Conservation (phyloP, 2,329 filamentous ascomycete species). For the Hawksworthiomyces lignivorus region DNA sequence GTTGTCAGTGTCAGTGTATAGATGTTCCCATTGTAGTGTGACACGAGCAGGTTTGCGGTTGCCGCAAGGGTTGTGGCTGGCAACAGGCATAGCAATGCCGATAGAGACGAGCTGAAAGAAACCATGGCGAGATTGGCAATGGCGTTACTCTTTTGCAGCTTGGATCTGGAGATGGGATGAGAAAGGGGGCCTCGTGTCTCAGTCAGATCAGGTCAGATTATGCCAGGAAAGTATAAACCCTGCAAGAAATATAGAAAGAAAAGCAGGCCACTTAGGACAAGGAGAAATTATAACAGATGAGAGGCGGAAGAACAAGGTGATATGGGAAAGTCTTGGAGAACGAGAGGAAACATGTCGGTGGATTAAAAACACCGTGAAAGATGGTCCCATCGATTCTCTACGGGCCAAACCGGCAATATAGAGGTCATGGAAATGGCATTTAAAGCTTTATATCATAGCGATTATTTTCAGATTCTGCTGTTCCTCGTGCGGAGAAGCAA, state of each 20-base stretch:
- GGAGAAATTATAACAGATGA: too few relatives aligned
- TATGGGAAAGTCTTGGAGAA: not conserved
- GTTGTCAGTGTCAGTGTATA: slow-evolving; percentile 26
- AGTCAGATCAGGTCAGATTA: not conserved
- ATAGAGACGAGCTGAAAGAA: slow-evolving; percentile 8
- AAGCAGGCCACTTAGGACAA: too few relatives aligned
- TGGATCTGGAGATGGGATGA: not conserved
- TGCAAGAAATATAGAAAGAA: too few relatives aligned
- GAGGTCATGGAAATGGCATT: too few relatives aligned
- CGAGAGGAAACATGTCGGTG: not conserved
- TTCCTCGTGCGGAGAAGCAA: slow-evolving; percentile 4
- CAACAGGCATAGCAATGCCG: slow-evolving; percentile 13
- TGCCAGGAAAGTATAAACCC: not conserved
- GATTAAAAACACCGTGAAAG: not conserved
- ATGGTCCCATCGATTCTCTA: not conserved
- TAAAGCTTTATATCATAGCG: not conserved
- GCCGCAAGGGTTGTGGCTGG: slow-evolving; percentile 9
- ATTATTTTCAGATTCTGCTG: not conserved
- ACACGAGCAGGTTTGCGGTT: slow-evolving; percentile 25
- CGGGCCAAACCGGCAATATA: slow-evolving; percentile 1
- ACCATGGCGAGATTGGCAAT: slow-evolving; percentile 11
- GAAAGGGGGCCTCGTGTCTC: not conserved
- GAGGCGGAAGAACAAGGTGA: too few relatives aligned
- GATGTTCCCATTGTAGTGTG: slow-evolving; percentile 32
- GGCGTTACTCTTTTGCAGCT: not conserved